phyloP scores from a whole-genome alignment of 164 flowering plant genomes.

The Berberis thunbergii region DNA sequence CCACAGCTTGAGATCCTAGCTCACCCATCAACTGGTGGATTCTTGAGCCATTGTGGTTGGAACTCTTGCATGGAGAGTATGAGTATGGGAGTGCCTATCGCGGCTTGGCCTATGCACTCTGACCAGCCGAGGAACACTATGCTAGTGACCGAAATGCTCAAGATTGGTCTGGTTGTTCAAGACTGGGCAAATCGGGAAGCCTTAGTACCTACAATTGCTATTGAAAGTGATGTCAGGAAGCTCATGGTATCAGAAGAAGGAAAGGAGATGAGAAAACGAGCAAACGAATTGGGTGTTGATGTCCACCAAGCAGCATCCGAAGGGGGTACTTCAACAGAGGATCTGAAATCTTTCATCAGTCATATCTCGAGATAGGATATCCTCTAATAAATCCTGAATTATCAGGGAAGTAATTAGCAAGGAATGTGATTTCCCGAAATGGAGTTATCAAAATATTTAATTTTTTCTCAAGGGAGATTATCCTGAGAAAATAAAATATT shows the following conservation, averaged over 20 bases:
- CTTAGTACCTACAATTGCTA: neutral
- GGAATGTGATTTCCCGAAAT: too few species aligned
- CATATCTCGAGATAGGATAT: too few species aligned
- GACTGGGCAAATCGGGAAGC: slow-evolving; percentile 31
- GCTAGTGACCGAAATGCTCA: slow-evolving; percentile 30
- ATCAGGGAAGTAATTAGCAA: neutral
- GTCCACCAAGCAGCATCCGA: too few species aligned
- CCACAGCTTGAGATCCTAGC: too few species aligned
- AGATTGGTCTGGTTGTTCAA: slow-evolving; percentile 29
- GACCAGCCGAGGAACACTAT: slow-evolving; percentile 15
- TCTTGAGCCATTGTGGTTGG: slow-evolving; percentile 60
- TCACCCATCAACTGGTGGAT: slow-evolving; percentile 21
- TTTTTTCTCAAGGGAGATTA: too few species aligned
- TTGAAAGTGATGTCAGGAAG: neutral
- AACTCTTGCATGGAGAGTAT: slow-evolving; percentile 18
- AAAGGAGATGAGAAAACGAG: neutral
- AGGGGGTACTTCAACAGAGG: too few species aligned
- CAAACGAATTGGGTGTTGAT: neutral
- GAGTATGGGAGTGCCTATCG: slow-evolving; percentile 46
- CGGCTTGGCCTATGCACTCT: slow-evolving; percentile 53
- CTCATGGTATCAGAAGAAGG: neutral
- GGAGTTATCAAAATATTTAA: too few species aligned
- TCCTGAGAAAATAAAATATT: too few species aligned
- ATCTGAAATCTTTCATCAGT: too few species aligned
- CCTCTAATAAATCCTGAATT: neutral